phyloP scores from a whole-genome alignment of 164 flowering plant genomes.

The Vitis vinifera region DNA sequence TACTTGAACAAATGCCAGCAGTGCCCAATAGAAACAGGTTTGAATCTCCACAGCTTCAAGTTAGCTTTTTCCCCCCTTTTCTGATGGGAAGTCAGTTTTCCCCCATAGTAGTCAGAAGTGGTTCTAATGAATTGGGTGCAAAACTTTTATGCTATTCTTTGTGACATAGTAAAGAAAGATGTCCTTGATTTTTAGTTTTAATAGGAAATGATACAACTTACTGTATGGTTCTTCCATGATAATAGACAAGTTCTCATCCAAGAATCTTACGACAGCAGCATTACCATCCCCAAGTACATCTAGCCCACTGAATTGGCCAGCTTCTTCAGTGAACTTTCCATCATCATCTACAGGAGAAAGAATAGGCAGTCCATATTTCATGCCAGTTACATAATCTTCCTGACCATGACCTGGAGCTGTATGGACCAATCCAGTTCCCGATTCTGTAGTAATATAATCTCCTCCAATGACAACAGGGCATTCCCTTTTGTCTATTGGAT shows the following conservation, averaged over 20 bases:
- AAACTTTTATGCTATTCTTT: too few species aligned
- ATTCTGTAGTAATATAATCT: conserved; percentile 92
- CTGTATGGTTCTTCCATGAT: conserved; percentile 90
- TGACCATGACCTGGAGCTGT: conserved; percentile 99
- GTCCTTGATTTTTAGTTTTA: background rate
- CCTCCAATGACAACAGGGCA: conserved; percentile 94
- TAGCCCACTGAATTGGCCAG: conserved; percentile 81
- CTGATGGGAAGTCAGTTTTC: too few species aligned
- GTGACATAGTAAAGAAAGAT: too few species aligned
- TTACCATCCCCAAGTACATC: conserved; percentile 97
- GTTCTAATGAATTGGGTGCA: too few species aligned
- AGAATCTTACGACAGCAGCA: conserved; percentile 64
- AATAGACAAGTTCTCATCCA: conserved; percentile 64
- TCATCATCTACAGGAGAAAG: conserved; percentile 92
- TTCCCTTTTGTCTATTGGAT: conserved; percentile 71
- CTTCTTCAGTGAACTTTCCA: conserved; percentile 93
- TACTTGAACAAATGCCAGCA: too few species aligned
- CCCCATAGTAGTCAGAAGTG: too few species aligned
- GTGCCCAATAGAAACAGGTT: too few species aligned
- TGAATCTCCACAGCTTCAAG: too few species aligned
- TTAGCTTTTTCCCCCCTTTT: too few species aligned
- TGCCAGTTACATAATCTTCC: conserved; percentile 87
- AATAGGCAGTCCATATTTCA: conserved; percentile 82
- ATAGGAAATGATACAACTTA: conserved; percentile 33
- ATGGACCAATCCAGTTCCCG: conserved; percentile 98